Evolutionary conservation across 2,329 filamentous ascomycete species (phyloP), one percentile per base, ranked within the genome.

Genomic region (Fusarium armeniacum): DNA sequence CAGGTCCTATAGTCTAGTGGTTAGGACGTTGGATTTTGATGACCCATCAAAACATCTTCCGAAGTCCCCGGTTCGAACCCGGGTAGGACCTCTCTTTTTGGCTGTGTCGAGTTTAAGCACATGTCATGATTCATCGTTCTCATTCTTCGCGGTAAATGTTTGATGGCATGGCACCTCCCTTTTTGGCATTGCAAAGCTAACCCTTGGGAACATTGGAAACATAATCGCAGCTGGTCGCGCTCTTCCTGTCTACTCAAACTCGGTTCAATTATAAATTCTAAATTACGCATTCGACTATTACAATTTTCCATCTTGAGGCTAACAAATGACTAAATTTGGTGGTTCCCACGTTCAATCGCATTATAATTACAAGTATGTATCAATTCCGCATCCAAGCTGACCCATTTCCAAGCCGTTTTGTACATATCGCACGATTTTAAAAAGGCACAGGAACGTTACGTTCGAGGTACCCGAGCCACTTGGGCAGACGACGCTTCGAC

Each of bases 391-490:
- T 41, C 13, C 18, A 41, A 20, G n/a, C 8, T 13, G 15, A 18
- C 18, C 22, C 22, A 6, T 5, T 11, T 6, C 15, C 24, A 3
- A 18, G 22, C 18, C 33, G 15, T 5, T 35, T 20, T 18, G 24
- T 28, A 22, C 15, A 5, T 20, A 16, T 6, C 24, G 8, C 24
- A 8, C 5, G 11, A 30, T 6, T 8, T 43, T 60, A 76, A 33
- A 77, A 75, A 16, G 77, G 77, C 13, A 79, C 75, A 2, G 84
- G 83, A 4, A 86, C 71, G 43, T 85, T 84, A 40, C 80, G 80
- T 56, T 76, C 75, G 47, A 84, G 75, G 67, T 87, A 87, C 3
- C 83, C 85, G 5, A 81, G 78, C 86, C 86, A 90, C 59, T 79
- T 77, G 0, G 87, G 87, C 47, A 82, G 74, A 3, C 80, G 82